phyloP scores from a whole-genome alignment of 2,329 filamentous ascomycete genomes.

The Pseudogymnoascus sp. region DNA sequence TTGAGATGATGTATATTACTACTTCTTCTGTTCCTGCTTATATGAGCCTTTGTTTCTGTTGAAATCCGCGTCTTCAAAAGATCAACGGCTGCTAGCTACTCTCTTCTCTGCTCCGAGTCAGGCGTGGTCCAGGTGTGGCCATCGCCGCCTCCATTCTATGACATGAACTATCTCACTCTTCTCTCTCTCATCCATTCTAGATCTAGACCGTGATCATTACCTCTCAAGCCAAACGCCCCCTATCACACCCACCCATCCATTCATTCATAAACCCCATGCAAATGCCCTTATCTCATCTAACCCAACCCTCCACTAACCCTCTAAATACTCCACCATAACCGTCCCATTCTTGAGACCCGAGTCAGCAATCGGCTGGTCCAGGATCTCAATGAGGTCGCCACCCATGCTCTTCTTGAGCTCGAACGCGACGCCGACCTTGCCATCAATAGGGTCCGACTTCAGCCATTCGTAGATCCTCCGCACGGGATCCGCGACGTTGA shows the following conservation, averaged over 20 bases:
- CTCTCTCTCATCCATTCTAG: not conserved
- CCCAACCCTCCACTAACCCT: constrained; percentile 26
- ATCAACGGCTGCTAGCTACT: not conserved
- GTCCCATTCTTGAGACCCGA: constrained; percentile 86
- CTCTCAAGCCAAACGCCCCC: constrained; percentile 3
- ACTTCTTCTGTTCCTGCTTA: not conserved
- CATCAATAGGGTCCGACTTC: constrained; percentile 77
- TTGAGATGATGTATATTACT: constrained; percentile 1
- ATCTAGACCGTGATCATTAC: not conserved
- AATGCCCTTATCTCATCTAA: not conserved
- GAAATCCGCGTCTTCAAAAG: not conserved
- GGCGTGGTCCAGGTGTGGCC: not conserved
- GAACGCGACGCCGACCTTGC: constrained; percentile 69
- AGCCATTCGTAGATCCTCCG: constrained; percentile 91
- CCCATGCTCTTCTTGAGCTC: constrained; percentile 69
- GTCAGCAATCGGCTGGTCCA: constrained; percentile 68
- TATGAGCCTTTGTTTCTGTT: not conserved
- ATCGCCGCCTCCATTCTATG: not conserved
- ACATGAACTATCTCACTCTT: not conserved
- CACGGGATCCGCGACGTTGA: constrained; percentile 66
- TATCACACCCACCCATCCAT: not conserved
- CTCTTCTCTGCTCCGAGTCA: not conserved
- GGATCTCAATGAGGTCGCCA: constrained; percentile 69
- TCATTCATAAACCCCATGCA: not conserved
- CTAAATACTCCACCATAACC: constrained; percentile 87